Conservation (phyloP, 352 stramenopile genomes). For the Phytophthora sp. region DNA sequence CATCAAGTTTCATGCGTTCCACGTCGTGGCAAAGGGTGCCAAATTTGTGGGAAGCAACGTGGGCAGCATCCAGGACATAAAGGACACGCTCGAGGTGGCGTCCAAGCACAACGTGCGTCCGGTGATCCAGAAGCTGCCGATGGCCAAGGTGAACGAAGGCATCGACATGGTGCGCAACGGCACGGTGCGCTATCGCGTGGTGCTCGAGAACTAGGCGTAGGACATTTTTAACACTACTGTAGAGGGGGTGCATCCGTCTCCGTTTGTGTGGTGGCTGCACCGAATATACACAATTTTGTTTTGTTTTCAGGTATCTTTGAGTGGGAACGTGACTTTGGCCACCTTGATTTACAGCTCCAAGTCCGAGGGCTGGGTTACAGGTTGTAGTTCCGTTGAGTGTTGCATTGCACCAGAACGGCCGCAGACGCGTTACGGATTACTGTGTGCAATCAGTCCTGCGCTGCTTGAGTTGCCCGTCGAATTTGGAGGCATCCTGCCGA, state of each 20-base stretch:
- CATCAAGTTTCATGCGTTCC: constrained; percentile 1
- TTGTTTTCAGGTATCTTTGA: too few relatives aligned
- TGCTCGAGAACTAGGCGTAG: background rate
- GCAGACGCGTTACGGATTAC: too few relatives aligned
- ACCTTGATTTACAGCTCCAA: too few relatives aligned
- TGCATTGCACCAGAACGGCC: too few relatives aligned
- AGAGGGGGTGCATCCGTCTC: background rate
- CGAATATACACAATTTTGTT: too few relatives aligned
- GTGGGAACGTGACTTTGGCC: too few relatives aligned
- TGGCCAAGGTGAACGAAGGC: constrained; percentile 1
- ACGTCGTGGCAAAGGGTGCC: background rate
- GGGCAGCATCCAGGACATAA: constrained; percentile 3
- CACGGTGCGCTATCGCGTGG: constrained; percentile 1
- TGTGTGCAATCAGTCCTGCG: too few relatives aligned
- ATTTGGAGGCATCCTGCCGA: too few relatives aligned
- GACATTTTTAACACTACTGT: too few relatives aligned
- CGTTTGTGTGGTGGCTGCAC: background rate
- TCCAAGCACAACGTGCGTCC: constrained; percentile 43
- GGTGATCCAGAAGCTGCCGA: constrained; percentile 3
- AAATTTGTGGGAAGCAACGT: constrained; percentile 4
- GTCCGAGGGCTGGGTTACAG: too few relatives aligned
- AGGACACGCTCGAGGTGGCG: constrained; percentile 35
- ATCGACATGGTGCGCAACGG: constrained; percentile 2
- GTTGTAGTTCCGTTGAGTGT: too few relatives aligned
- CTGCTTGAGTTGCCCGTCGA: too few relatives aligned